Percentiles rank a stretch among this genome's conserved stretches.
phyloP scores from a whole-genome alignment of 2,329 filamentous ascomycete species.

The Phyllosticta capitalensis region DNA sequence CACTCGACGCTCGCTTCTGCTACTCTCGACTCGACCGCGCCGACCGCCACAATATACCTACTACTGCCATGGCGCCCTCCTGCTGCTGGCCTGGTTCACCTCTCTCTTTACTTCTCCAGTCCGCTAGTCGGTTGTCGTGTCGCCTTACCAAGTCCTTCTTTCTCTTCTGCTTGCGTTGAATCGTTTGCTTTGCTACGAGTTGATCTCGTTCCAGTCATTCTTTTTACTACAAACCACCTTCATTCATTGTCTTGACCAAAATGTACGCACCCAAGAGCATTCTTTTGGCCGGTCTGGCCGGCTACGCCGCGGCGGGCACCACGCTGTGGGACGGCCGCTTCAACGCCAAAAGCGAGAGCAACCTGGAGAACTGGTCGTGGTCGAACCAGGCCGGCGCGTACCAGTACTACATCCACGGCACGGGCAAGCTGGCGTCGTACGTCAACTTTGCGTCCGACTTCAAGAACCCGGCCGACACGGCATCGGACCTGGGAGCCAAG shows the following conservation, averaged over 20 bases:
- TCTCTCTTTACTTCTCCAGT: neutral
- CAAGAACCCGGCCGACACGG: slow-evolving; percentile 57
- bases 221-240: neutral
- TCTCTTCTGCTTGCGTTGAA: neutral
- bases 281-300: slow-evolving; percentile 2
- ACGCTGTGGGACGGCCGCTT: slow-evolving; percentile 56
- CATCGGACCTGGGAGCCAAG: slow-evolving; percentile 56
- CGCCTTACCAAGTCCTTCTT: neutral
- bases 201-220: slow-evolving; percentile 8
- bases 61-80: neutral
- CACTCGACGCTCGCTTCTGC: neutral
- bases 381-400: slow-evolving; percentile 60
- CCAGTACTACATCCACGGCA: slow-evolving; percentile 69
- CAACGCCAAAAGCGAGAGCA: slow-evolving; percentile 46
- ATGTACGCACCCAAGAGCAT: neutral
- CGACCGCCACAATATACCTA: neutral
- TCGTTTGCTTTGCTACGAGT: slow-evolving; percentile 1
- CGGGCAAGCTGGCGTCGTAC: slow-evolving; percentile 46
- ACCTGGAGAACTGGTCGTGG: slow-evolving; percentile 52
- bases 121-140: neutral
- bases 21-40: neutral
- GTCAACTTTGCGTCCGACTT: slow-evolving; percentile 50
- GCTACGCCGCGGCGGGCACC: slow-evolving; percentile 3
- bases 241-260: neutral
- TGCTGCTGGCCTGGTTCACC: neutral